Evolutionary conservation across 768 basidiomycete species (phyloP).

Genomic region (Leccinum incarnatum): DNA sequence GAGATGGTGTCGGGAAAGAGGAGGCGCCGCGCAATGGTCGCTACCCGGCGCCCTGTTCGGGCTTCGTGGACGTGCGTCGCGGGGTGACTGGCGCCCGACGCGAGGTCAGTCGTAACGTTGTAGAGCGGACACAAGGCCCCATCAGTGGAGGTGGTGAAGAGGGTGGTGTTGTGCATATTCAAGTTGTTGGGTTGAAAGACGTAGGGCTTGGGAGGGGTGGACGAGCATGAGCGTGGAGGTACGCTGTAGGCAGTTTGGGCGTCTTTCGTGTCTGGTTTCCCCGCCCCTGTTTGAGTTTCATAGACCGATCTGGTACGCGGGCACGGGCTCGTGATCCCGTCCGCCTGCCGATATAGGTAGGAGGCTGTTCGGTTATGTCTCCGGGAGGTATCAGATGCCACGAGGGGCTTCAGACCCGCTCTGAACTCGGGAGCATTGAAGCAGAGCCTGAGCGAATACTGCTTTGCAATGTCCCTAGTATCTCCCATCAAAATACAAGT

Average conservation of each 20-base stretch:
- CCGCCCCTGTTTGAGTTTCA: background rate
- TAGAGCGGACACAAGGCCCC: constrained; percentile 8
- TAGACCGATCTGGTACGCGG: background rate
- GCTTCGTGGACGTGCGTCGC: constrained; percentile 7
- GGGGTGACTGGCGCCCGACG: constrained; percentile 1
- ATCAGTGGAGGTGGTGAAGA: constrained; percentile 2
- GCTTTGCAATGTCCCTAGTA: no score
- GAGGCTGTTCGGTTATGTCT: background rate
- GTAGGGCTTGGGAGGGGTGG: background rate
- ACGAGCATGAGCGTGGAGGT: constrained; percentile 1
- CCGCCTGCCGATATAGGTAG: background rate
- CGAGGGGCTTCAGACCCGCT: background rate
- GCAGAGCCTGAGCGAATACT: background rate
- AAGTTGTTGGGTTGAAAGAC: constrained; percentile 8
- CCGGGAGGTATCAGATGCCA: no score
- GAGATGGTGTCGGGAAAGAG: constrained; percentile 17
- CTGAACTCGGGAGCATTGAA: background rate
- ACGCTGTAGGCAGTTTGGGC: constrained; percentile 1
- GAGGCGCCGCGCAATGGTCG: constrained; percentile 2
- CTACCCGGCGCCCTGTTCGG: constrained; percentile 4
- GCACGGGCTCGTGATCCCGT: background rate
- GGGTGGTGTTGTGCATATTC: constrained; percentile 12
- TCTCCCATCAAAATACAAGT: no score
- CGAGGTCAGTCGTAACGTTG: constrained; percentile 6
- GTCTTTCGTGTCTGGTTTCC: background rate